phyloP scores from a whole-genome alignment of 78 protist genomes.

The Dictyostelium discoideum region DNA sequence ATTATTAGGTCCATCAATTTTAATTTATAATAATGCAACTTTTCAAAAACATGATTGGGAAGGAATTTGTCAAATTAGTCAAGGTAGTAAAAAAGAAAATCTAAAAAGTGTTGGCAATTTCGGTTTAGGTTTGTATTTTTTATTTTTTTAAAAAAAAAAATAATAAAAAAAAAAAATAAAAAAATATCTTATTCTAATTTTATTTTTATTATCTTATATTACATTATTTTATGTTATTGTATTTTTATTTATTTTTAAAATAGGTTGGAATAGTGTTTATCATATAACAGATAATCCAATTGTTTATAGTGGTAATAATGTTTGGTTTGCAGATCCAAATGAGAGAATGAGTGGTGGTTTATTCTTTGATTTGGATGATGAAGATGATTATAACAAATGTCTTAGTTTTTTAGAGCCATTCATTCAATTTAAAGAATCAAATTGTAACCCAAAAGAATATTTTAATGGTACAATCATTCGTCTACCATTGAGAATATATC shows the following conservation, averaged over 20 bases:
- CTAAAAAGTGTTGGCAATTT: constrained; percentile 55
- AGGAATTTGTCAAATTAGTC: constrained; percentile 6
- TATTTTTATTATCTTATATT: too few relatives aligned
- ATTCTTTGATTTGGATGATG: not conserved
- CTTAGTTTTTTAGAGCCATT: not conserved
- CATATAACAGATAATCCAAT: constrained; percentile 25
- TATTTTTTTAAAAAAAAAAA: too few relatives aligned
- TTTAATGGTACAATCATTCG: constrained; percentile 41
- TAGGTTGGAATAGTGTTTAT: constrained; percentile 40
- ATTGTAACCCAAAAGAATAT: not conserved
- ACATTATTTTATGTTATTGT: too few relatives aligned
- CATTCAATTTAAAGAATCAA: constrained; percentile 16
- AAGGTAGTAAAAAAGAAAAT: constrained; percentile 51
- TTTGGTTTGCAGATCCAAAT: constrained; percentile 11
- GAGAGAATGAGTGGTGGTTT: not conserved
- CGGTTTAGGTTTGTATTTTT: constrained; percentile 14
- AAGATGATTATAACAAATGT: not conserved
- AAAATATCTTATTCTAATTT: too few relatives aligned
- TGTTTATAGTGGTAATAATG: not conserved
- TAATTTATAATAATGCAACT: not conserved
- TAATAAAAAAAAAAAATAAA: too few relatives aligned
- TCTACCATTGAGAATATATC: not conserved
- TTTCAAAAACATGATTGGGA: constrained; percentile 46
- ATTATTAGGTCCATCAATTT: constrained; percentile 28
- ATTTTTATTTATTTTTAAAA: not conserved